Base-by-base conservation (phyloP, 768 basidiomycete genomes). In the Vishniacozyma victoriae region DNA sequence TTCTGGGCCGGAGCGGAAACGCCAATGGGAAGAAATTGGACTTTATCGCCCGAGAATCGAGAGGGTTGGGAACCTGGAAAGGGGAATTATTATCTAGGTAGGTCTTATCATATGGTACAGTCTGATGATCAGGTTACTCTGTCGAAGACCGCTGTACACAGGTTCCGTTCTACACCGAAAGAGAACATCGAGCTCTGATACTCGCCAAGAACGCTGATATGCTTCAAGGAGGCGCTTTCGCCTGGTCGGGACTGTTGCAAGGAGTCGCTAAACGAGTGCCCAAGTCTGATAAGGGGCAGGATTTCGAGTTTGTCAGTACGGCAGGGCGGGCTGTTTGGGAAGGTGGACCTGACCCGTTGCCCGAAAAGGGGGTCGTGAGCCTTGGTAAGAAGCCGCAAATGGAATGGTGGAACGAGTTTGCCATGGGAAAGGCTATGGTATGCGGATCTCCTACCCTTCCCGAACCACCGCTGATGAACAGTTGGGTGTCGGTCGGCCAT, bases 1-100 rank as follows among this genome's bases (percentile, higher is more conserved):
- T 54, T 48, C 20, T 54, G 46, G 46, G 31, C 22, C 15, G 19
- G 36, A 19, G 9, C 38, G 9, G 18, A 7, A 6, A 38, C 40
- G 22, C 52, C 52, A 7, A 20, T 41, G 16, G 52, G 52, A 12
- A 16, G 24, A 11, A 13, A 27, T 16, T 54, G 46, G 41, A 54
- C 46, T 14, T 25, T 54, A 19, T 25, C 46, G 1, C 52, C 52
- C n/a, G 52, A 54, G 41, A 35, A 48, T 22, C 47, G 47, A 29
- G 9, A 9, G 18, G 9, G 18, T 5, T 5, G 18, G 13, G 7
- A 19, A 7, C 18, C 5, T 18, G 5, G 12, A 25, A 24, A 16
- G 5, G 40, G 11, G 5, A 41, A 41, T 25, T 13, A 41, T 13
- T 41, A 19, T 23, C 16, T 41, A 11, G 40, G 40, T 41, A 24